phyloP scores from a whole-genome alignment of 352 stramenopile species.

The Phytopythium cucurbitacearum region DNA sequence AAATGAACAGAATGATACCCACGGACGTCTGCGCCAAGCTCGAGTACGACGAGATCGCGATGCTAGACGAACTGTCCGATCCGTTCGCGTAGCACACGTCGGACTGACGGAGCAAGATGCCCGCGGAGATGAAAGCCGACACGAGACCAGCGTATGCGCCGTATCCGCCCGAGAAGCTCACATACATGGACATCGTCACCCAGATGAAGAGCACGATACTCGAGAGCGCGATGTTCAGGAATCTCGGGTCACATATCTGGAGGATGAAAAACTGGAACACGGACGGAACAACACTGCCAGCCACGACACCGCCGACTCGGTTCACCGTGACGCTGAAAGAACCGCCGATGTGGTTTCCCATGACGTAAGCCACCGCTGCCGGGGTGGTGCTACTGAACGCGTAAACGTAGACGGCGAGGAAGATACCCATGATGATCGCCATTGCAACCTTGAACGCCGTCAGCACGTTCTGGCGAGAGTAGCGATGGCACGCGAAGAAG shows the following conservation, averaged over 20 bases:
- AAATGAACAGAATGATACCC: slow-evolving; percentile 74
- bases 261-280: slow-evolving; percentile 85
- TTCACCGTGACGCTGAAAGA: slow-evolving; percentile 81
- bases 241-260: slow-evolving; percentile 45
- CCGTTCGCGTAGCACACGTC: slow-evolving; percentile 48
- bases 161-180: slow-evolving; percentile 62
- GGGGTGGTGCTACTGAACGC: slow-evolving; percentile 64
- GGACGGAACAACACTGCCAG: slow-evolving; percentile 73
- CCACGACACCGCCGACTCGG: slow-evolving; percentile 80
- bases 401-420: slow-evolving; percentile 74
- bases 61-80: slow-evolving; percentile 29
- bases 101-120: slow-evolving; percentile 55
- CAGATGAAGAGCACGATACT: slow-evolving; percentile 63
- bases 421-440: slow-evolving; percentile 59
- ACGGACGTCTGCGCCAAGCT: slow-evolving; percentile 76
- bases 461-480: slow-evolving; percentile 33
- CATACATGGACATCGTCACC: slow-evolving; percentile 74
- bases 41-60: slow-evolving; percentile 74
- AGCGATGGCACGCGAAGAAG: slow-evolving; percentile 47
- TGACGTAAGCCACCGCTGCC: slow-evolving; percentile 63
- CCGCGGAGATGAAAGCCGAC: slow-evolving; percentile 64
- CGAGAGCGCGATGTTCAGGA: slow-evolving; percentile 42
- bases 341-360: slow-evolving; percentile 73
- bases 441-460: slow-evolving; percentile 49
- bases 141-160: slow-evolving; percentile 69